Percentiles rank a stretch among this genome's conserved stretches.
These are phyloP conservation scores for Plantago major DNA, from an alignment of 257 asterid species.

Conservation along the genomic window DNA sequence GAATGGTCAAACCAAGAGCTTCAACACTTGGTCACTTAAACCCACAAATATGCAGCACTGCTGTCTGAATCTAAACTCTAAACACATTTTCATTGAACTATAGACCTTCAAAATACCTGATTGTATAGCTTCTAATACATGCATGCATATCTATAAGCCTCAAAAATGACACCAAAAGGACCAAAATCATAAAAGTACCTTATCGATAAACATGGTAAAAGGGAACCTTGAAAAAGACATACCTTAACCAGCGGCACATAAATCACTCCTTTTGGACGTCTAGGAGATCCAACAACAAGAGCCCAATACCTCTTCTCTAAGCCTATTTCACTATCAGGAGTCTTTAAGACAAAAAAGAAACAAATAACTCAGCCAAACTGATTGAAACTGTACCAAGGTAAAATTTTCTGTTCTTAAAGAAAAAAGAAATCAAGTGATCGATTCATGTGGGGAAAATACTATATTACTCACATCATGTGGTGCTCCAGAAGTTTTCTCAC, in stretches of 20 bases:
- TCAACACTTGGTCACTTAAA: too few relatives aligned
- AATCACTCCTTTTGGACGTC: conserved; percentile 61
- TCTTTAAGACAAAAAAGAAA: conserved; percentile 29
- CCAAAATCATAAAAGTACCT: not conserved
- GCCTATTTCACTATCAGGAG: conserved; percentile 37
- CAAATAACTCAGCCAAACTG: conserved; percentile 10
- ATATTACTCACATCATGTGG: conserved; percentile 42
- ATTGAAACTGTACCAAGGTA: not conserved
- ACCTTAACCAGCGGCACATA: conserved; percentile 81
- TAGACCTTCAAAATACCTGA: not conserved
- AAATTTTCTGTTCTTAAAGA: not conserved
- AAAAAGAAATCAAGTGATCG: conserved; percentile 7
- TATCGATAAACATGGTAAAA: not conserved
- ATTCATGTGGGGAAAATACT: not conserved
- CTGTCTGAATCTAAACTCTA: not conserved
- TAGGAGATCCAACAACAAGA: conserved; percentile 88
- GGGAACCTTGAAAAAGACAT: conserved; percentile 2
- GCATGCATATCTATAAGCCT: conserved; percentile 9
- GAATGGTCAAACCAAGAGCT: too few relatives aligned
- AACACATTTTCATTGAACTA: not conserved
- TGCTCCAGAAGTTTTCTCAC: conserved; percentile 77
- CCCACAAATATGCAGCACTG: too few relatives aligned
- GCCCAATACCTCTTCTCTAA: conserved; percentile 86
- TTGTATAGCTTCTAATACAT: conserved; percentile 2
- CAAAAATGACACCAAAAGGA: conserved; percentile 8